Conservation (phyloP, 2,329 filamentous ascomycete genomes). For the Fusarium pilosicola region DNA sequence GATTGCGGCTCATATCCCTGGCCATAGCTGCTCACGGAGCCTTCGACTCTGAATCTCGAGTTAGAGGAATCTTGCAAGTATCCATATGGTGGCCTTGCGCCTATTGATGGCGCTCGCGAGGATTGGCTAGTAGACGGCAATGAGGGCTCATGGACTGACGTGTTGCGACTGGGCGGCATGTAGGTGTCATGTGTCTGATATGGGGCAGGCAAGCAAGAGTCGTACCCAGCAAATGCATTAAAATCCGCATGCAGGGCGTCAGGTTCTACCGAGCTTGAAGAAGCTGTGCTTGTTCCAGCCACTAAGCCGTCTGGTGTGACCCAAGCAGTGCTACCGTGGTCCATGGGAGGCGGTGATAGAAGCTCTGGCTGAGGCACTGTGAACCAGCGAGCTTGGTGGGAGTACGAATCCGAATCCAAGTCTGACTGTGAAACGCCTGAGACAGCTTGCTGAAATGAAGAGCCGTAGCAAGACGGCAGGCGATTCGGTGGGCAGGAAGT, state of each 20-base stretch:
- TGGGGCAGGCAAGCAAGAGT: slow-evolving; percentile 51
- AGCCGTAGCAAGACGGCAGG: slow-evolving; percentile 57
- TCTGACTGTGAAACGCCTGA: slow-evolving; percentile 56
- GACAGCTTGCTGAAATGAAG: slow-evolving; percentile 53
- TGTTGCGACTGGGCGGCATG: slow-evolving; percentile 48
- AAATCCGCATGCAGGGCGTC: slow-evolving; percentile 62
- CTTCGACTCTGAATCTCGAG: slow-evolving; percentile 35
- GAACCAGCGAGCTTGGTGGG: slow-evolving; percentile 51
- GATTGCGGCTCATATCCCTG: slow-evolving; percentile 35
- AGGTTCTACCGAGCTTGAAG: slow-evolving; percentile 55
- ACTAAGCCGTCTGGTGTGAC: slow-evolving; percentile 53
- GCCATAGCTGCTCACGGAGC: slow-evolving; percentile 29
- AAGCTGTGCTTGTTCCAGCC: slow-evolving; percentile 43
- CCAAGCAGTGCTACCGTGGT: slow-evolving; percentile 55
- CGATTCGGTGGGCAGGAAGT: slow-evolving; percentile 44
- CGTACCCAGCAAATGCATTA: slow-evolving; percentile 61
- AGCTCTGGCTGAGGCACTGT: slow-evolving; percentile 28
- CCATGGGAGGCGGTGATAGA: slow-evolving; percentile 50
- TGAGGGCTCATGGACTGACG: slow-evolving; percentile 32
- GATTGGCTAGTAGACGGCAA: slow-evolving; percentile 32
- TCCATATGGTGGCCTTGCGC: slow-evolving; percentile 35
- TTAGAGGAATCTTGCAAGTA: slow-evolving; percentile 38
- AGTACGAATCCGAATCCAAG: slow-evolving; percentile 53
- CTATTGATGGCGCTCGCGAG: slow-evolving; percentile 25
- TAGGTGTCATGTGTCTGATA: slow-evolving; percentile 60